These are phyloP conservation scores for Elsinoe batatas DNA, from an alignment of 2,329 filamentous ascomycete genomes.

Conservation along the genomic window DNA sequence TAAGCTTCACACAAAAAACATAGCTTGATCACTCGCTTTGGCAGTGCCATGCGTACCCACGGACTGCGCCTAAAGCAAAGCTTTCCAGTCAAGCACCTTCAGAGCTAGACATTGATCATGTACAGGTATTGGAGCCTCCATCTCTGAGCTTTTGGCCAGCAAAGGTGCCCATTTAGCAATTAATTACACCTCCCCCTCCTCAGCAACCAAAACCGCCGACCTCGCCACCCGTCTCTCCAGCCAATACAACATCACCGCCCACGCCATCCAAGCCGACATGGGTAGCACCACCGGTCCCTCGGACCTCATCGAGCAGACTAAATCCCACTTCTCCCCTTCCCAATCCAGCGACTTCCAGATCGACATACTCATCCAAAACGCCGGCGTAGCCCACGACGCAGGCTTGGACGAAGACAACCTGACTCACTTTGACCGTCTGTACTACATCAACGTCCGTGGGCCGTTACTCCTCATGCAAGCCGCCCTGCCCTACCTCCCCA, in stretches of 20 bases:
- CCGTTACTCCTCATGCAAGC: constrained; percentile 71
- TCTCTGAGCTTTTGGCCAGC: constrained; percentile 59
- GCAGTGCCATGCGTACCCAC: background rate
- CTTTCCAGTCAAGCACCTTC: background rate
- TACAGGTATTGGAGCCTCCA: constrained; percentile 58
- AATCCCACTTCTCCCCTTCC: constrained; percentile 48
- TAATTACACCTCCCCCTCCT: constrained; percentile 60
- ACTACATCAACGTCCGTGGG: constrained; percentile 71
- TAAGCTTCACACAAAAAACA: constrained; percentile 27
- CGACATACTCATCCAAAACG: constrained; percentile 83
- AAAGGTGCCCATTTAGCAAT: constrained; percentile 62
- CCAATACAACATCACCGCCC: constrained; percentile 49
- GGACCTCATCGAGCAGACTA: constrained; percentile 48
- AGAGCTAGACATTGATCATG: background rate
- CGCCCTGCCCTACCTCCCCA: constrained; percentile 55
- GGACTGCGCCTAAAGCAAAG: background rate
- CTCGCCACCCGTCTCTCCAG: constrained; percentile 48
- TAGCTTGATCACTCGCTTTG: background rate
- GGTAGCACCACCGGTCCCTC: constrained; percentile 50
- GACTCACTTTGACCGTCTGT: constrained; percentile 60
- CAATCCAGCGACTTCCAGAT: constrained; percentile 53
- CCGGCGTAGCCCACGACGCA: constrained; percentile 59
- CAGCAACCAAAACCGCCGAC: constrained; percentile 40
- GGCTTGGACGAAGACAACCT: constrained; percentile 51
- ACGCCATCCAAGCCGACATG: constrained; percentile 63